Evolutionary conservation across 495 filamentous ascomycete genomes (phyloP).

Genomic region (Aspergillus conjunctus): DNA sequence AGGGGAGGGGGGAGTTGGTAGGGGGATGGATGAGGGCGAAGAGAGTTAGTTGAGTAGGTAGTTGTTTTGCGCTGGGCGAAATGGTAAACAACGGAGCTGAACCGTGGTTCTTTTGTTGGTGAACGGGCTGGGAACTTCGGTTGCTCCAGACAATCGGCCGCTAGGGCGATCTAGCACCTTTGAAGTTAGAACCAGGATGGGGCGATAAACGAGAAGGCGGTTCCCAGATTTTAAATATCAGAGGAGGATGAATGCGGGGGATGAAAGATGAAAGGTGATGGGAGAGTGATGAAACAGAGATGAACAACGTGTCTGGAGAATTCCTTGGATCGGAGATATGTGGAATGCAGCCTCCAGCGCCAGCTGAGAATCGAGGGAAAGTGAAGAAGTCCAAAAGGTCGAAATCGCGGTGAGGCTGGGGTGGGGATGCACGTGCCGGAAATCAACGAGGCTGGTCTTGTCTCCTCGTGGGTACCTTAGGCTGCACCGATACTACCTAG

Average conservation of each 20-base stretch:
- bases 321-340: background rate
- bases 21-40: background rate
- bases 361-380: constrained; percentile 5
- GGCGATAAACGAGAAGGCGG: background rate
- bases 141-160: constrained; percentile 38
- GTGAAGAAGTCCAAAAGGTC: constrained; percentile 26
- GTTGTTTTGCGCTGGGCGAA: constrained; percentile 14
- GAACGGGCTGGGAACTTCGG: constrained; percentile 20
- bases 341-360: constrained; percentile 9
- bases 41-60: constrained; percentile 3
- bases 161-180: constrained; percentile 29
- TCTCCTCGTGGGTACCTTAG: background rate
- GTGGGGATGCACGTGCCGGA: constrained; percentile 32
- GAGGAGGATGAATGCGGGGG: constrained; percentile 15
- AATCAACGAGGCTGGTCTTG: constrained; percentile 28
- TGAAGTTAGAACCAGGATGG: constrained; percentile 16
- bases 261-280: background rate
- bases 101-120: constrained; percentile 41
- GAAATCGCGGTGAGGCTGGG: constrained; percentile 44
- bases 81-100: constrained; percentile 37
- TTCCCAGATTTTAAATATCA: constrained; percentile 6
- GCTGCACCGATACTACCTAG: background rate
- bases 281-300: background rate
- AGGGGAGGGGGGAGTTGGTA: background rate
- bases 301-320: background rate